Conservation (phyloP, 2,329 filamentous ascomycete species). For the Ophiostoma australiae region DNA sequence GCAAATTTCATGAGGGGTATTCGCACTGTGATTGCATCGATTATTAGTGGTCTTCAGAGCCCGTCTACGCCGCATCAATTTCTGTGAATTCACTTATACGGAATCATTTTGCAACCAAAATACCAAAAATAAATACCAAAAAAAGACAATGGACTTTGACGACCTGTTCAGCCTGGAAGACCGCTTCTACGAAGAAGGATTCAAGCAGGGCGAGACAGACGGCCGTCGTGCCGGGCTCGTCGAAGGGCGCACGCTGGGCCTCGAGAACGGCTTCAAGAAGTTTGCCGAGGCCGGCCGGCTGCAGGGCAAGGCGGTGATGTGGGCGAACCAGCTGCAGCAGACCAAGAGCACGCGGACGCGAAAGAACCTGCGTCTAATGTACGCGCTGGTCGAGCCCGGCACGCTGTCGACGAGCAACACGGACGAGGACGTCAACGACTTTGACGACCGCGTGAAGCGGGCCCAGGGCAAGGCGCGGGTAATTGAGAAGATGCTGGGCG, state of each 20-base stretch:
- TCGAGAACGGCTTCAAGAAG: constrained; percentile 92
- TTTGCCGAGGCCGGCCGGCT: constrained; percentile 75
- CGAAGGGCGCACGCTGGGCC: constrained; percentile 84
- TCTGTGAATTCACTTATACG: too few relatives aligned
- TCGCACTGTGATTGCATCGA: constrained; percentile 10
- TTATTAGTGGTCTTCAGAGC: not conserved
- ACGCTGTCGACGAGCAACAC: constrained; percentile 76
- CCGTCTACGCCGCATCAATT: too few relatives aligned
- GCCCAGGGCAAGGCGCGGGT: constrained; percentile 81
- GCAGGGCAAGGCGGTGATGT: constrained; percentile 74
- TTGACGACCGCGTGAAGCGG: constrained; percentile 81
- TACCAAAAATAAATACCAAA: too few relatives aligned
- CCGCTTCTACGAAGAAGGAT: constrained; percentile 77
- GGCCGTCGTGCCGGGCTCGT: constrained; percentile 72
- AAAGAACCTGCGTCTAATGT: constrained; percentile 71
- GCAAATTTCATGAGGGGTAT: constrained; percentile 11
- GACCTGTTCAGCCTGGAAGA: constrained; percentile 58
- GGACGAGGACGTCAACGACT: constrained; percentile 84
- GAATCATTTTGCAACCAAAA: not conserved
- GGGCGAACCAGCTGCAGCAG: constrained; percentile 58
- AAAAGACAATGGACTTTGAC: constrained; percentile 44
- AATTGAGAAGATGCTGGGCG: constrained; percentile 64
- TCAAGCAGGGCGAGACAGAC: constrained; percentile 67
- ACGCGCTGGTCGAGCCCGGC: constrained; percentile 71
- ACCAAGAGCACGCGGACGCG: constrained; percentile 36